A percentile compares a stretch with the other conserved stretches of the same genome.
phyloP scores from a whole-genome alignment of 352 stramenopile species.

The Phytophthora fragariaefolia region DNA sequence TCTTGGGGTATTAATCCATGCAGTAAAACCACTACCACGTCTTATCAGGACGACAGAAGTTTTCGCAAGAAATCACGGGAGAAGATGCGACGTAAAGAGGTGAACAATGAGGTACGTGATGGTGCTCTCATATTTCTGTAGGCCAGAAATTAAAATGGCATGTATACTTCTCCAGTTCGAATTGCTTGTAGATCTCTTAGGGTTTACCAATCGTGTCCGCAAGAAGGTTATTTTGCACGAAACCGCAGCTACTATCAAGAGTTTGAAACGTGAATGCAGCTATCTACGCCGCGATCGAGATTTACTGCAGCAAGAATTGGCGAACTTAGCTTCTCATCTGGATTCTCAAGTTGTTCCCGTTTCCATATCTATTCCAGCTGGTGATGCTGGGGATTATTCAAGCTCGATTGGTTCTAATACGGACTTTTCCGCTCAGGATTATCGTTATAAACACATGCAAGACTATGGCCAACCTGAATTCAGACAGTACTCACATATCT shows the following conservation, averaged over 20 bases:
- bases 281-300: conserved; percentile 60
- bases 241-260: conserved; percentile 59
- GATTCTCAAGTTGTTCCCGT: neutral
- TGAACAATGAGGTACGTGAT: conserved; percentile 62
- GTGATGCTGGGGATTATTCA: neutral
- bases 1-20: too few relatives aligned
- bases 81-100: conserved; percentile 73
- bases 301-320: conserved; percentile 61
- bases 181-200: conserved; percentile 57
- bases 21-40: conserved; percentile 32
- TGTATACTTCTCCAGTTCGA: conserved; percentile 49
- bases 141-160: neutral
- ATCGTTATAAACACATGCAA: neutral
- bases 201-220: conserved; percentile 57
- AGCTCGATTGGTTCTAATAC: neutral
- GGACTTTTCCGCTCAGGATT: neutral
- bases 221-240: conserved; percentile 71
- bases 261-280: conserved; percentile 55
- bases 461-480: neutral
- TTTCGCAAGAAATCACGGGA: conserved; percentile 73
- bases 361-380: neutral
- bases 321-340: conserved; percentile 52
- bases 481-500: neutral
- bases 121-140: neutral
- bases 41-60: conserved; percentile 51